phyloP scores from a whole-genome alignment of 495 filamentous ascomycete species.

The Talaromyces stipitatus region DNA sequence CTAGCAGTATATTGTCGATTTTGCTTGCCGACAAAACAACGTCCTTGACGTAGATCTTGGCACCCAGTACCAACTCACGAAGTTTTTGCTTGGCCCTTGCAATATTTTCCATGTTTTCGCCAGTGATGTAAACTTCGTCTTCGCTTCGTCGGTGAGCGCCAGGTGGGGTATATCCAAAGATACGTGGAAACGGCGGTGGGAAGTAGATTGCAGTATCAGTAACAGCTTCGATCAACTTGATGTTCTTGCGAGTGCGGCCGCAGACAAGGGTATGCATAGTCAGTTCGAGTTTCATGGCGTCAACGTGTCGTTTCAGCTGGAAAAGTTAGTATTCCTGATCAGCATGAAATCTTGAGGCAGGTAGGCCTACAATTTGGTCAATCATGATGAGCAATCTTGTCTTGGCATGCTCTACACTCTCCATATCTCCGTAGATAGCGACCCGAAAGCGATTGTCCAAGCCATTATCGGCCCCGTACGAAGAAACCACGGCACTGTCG shows the following conservation, averaged over 20 bases:
- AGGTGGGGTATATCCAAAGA: slow-evolving; percentile 80
- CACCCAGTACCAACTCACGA: slow-evolving; percentile 68
- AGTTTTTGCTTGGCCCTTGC: slow-evolving; percentile 80
- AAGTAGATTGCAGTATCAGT: slow-evolving; percentile 97
- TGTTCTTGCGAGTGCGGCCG: slow-evolving; percentile 87
- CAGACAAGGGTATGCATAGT: slow-evolving; percentile 85
- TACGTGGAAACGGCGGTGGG: slow-evolving; percentile 81
- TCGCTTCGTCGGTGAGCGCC: slow-evolving; percentile 72
- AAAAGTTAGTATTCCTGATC: slow-evolving; percentile 21
- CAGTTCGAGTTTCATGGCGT: slow-evolving; percentile 73
- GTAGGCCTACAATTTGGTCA: slow-evolving; percentile 75
- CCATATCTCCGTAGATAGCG: slow-evolving; percentile 89
- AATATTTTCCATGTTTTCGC: slow-evolving; percentile 72
- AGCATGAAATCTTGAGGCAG: background rate
- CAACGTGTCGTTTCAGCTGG: slow-evolving; percentile 80
- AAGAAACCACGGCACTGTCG: slow-evolving; percentile 44
- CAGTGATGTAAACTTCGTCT: slow-evolving; percentile 89
- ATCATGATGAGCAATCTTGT: slow-evolving; percentile 94
- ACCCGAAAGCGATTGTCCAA: slow-evolving; percentile 80
- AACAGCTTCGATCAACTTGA: slow-evolving; percentile 90
- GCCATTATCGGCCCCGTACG: slow-evolving; percentile 55
- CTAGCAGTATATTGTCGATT: slow-evolving; percentile 86
- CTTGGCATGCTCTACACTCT: slow-evolving; percentile 95
- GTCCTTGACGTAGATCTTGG: slow-evolving; percentile 86
- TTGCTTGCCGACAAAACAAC: slow-evolving; percentile 78